A percentile compares a stretch with the other conserved stretches of the same genome.
These are phyloP conservation scores for Meyerozyma carpophila DNA, from an alignment of 1,139 yeast genomes.

Conservation along the genomic window DNA sequence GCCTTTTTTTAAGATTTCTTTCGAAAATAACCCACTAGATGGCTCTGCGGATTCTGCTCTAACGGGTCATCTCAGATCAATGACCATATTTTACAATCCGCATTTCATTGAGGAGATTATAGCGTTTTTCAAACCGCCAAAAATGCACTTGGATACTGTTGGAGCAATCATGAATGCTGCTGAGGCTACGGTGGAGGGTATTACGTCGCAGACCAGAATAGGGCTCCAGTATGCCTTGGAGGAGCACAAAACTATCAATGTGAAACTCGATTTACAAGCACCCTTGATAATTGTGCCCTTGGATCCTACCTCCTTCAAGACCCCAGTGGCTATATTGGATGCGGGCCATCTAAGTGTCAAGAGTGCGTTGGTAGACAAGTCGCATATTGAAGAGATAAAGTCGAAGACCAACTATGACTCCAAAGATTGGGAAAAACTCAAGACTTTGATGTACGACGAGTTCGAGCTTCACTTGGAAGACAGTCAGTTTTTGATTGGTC, in stretches of 20 bases:
- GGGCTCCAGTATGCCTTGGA: slow-evolving; percentile 92
- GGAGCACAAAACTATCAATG: slow-evolving; percentile 85
- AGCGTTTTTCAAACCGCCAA: slow-evolving; percentile 81
- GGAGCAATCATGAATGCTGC: slow-evolving; percentile 95
- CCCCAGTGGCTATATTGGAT: slow-evolving; percentile 89
- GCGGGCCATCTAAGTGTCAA: slow-evolving; percentile 90
- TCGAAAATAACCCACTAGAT: slow-evolving; percentile 84
- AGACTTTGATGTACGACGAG: slow-evolving; percentile 83
- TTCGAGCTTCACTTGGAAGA: slow-evolving; percentile 74
- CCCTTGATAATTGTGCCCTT: slow-evolving; percentile 88
- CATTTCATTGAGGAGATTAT: slow-evolving; percentile 70
- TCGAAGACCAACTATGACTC: slow-evolving; percentile 62
- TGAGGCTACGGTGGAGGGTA: slow-evolving; percentile 88
- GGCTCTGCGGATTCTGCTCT: slow-evolving; percentile 76
- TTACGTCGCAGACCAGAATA: slow-evolving; percentile 82
- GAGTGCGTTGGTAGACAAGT: slow-evolving; percentile 75
- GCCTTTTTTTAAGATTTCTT: slow-evolving; percentile 78
- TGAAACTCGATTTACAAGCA: slow-evolving; percentile 85
- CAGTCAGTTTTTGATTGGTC: slow-evolving; percentile 85
- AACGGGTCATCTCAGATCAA: slow-evolving; percentile 70
- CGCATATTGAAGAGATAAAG: slow-evolving; percentile 66
- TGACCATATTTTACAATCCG: slow-evolving; percentile 86
- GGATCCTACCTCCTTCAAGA: slow-evolving; percentile 70
- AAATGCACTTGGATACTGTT: slow-evolving; percentile 78
- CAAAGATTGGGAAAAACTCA: slow-evolving; percentile 68